phyloP scores from a whole-genome alignment of 208 protist genomes.

The Acanthamoeba healyi region DNA sequence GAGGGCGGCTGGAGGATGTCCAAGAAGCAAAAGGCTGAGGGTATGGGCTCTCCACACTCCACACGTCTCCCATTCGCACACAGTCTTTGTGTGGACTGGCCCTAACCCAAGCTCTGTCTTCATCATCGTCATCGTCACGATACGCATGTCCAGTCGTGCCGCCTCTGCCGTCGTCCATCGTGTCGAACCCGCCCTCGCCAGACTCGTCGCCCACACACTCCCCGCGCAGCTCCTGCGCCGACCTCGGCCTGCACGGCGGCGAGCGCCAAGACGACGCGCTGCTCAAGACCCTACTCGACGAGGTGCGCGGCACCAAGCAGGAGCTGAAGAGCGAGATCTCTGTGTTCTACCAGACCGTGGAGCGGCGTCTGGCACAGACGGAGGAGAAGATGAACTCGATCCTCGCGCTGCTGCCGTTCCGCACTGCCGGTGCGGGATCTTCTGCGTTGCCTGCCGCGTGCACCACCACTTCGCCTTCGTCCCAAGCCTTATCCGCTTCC shows the following conservation, averaged over 20 bases:
- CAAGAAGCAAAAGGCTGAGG: constrained; percentile 56
- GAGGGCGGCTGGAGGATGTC: constrained; percentile 16
- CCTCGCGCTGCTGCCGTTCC: constrained; percentile 8
- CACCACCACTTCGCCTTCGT: neutral
- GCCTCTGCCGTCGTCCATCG: neutral
- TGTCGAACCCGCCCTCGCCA: constrained; percentile 26
- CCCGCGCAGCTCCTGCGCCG: constrained; percentile 49
- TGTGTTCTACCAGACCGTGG: constrained; percentile 35
- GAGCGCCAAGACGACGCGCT: neutral
- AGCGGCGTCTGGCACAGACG: constrained; percentile 11
- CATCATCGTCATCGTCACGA: too few relatives aligned
- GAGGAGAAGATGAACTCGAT: constrained; percentile 62
- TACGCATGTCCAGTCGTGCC: neutral
- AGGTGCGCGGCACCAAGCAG: constrained; percentile 51
- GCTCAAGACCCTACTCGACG: constrained; percentile 4
- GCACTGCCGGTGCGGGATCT: neutral
- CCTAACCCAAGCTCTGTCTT: too few relatives aligned
- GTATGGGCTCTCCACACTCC: neutral
- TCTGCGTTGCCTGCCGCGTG: neutral
- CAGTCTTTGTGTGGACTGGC: too few relatives aligned
- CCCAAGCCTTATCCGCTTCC: neutral
- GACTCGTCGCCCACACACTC: constrained; percentile 45
- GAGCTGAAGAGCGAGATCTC: constrained; percentile 57
- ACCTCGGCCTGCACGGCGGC: neutral
- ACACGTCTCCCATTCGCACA: too few relatives aligned